phyloP scores from a whole-genome alignment of 2,329 filamentous ascomycete genomes.

The Drechslerella stenobrocha region DNA sequence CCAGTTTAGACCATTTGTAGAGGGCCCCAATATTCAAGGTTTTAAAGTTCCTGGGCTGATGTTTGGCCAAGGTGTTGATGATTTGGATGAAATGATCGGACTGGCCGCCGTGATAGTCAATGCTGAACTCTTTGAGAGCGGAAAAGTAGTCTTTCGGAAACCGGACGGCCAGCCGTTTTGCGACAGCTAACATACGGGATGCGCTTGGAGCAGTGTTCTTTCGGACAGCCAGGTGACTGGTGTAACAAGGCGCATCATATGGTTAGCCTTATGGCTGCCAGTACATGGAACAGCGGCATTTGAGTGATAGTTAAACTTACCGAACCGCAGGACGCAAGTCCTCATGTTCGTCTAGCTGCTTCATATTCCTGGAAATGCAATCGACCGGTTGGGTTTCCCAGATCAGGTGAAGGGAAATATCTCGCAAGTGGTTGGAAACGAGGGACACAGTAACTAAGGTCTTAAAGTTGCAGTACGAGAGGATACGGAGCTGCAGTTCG shows the following conservation, averaged over 20 bases:
- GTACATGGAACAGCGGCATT: background rate
- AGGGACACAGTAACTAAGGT: constrained; percentile 20
- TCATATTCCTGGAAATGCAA: constrained; percentile 16
- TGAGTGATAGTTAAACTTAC: constrained; percentile 4
- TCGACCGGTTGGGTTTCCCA: constrained; percentile 31
- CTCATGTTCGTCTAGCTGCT: constrained; percentile 30
- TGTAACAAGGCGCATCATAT: background rate
- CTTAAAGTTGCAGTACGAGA: constrained; percentile 18
- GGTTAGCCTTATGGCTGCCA: background rate
- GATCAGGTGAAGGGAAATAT: constrained; percentile 17
- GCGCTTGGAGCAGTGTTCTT: constrained; percentile 10
- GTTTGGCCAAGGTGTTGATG: constrained; percentile 15
- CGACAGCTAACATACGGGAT: constrained; percentile 9
- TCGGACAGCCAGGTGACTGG: constrained; percentile 22
- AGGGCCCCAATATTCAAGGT: constrained; percentile 9
- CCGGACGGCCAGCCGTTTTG: constrained; percentile 9
- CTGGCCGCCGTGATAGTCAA: constrained; percentile 1
- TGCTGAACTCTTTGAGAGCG: constrained; percentile 25
- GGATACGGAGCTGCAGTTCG: constrained; percentile 27
- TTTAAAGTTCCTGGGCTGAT: constrained; percentile 22
- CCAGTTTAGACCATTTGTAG: background rate
- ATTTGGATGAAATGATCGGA: constrained; percentile 19
- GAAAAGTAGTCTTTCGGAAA: constrained; percentile 22
- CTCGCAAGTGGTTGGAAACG: constrained; percentile 17
- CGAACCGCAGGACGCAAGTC: constrained; percentile 31